Base-by-base conservation (phyloP, 1,139 yeast genomes). In the Sugiyamaella castrensis region DNA sequence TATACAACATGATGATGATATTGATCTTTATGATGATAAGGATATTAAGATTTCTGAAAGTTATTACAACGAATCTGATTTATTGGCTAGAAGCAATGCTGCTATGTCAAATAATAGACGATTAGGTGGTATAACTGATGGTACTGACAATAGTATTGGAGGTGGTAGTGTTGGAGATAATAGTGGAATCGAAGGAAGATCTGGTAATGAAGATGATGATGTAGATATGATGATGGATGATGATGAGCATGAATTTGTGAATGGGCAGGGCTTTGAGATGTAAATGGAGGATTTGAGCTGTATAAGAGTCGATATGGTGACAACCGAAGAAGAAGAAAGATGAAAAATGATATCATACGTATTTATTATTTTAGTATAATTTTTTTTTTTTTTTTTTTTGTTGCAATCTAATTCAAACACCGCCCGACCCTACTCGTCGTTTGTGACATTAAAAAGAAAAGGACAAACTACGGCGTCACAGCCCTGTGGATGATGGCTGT, bases 231-330 rank as follows among this genome's bases (percentile, higher is more conserved):
- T 77, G 75, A 61, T 75, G 70, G 62, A 76, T 80, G 69, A 67
- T 46, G 84, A 75, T 80, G 69, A 66, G 46, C 84, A 80, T 59
- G 94, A 86, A 65, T 88, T 87, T 69, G 94, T 88, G 46, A 87
- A 86, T 64, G 96, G 96, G 27, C 85, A 88, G 52, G 68, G 67
- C 60, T 87, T 88, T 67, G 96, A 88, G 67, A 76, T 88, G 61
- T 87, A 67, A 66, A 19, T 19, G 24, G 24, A n/a, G n/a, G 24
- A 19, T 4, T 19, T 19, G 24, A 19, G 24, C 5, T 5, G 24
- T 19, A 19, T 19, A 19, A 3, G 24, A 19, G 24, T 19, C 24
- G 24, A 19, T 3, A 5, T 19, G 24, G 24, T 19, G 24, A 19
- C 3, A 19, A 19, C 5, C 3, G 24, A 19, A 19, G 24, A 19